These are phyloP conservation scores for Trichoderma hamatum DNA, from an alignment of 2,329 filamentous ascomycete species.

Conservation along the genomic window DNA sequence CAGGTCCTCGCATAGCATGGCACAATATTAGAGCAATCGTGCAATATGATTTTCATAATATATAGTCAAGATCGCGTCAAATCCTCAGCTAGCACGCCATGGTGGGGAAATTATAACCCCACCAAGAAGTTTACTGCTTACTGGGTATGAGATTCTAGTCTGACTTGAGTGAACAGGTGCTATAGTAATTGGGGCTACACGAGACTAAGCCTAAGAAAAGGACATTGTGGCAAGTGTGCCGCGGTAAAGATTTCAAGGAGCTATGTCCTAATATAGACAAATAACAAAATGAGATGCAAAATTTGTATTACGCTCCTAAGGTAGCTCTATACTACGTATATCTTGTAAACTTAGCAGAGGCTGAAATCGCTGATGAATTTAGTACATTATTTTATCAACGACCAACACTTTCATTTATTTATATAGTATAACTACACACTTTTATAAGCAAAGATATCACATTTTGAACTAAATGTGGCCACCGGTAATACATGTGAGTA, in stretches of 20 bases:
- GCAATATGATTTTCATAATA: constrained; percentile 2
- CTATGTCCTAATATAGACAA: not conserved
- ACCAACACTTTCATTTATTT: no score
- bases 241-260: not conserved
- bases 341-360: no score
- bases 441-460: no score
- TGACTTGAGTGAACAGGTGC: not conserved
- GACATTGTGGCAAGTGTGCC: not conserved
- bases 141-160: not conserved
- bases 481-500: no score
- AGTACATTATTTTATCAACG: no score
- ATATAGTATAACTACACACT: no score
- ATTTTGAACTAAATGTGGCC: no score
- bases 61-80: constrained; percentile 6
- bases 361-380: no score
- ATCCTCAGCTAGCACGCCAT: constrained; percentile 14
- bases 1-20: not conserved
- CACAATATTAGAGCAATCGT: not conserved
- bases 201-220: not conserved
- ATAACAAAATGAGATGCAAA: not conserved
- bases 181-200: not conserved
- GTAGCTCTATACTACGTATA: no score
- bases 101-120: constrained; percentile 8
- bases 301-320: not conserved
- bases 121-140: not conserved